Base-by-base conservation (phyloP, 2,329 filamentous ascomycete genomes). In the Cytospora piceae region DNA sequence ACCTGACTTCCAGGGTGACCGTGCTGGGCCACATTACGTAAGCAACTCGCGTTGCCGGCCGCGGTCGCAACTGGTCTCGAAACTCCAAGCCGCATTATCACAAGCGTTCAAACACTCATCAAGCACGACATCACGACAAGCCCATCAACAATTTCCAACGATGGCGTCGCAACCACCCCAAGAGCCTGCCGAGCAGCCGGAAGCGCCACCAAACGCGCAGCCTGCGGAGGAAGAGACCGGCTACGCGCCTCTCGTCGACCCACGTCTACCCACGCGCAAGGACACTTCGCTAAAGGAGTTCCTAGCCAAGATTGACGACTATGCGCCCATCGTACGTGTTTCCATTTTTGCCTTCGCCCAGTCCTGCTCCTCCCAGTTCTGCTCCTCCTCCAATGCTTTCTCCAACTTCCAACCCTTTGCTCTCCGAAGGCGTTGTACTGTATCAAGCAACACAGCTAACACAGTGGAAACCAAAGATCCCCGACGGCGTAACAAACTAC, bases 401-500 rank as follows among this genome's bases (percentile, higher is more conserved):
- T 29, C 27, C 5, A 29, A 29, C 27, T 29, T 29, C 14, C 24
- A 42, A 22, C 37, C 29, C n/a, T 17, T 29, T 59, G n/a, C 56
- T 55, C 9, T 54, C 17, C 53, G 11, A 37, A 20, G 2, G 17
- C n/a, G 31, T 17, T 22, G 22, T 34, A 20, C 15, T 39, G n/a
- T 34, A 22, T 20, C 3, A 14, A 55, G n/a, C 42, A 15, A 46
- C 42, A 22, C 3, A 46, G 20, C 20, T 46, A 22, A 46, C 42
- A 56, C 53, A 9, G 8, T n/a, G 17, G 22, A 20, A 27, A 9
- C 2, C 24, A 17, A 72, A 97, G 92, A 98, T 99, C 72, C 95
- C 95, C 55, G 95, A 99, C 75, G 95, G 95, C 24, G 95, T 99
- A 27, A 98, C 94, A 69, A 90, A 96, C 77, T 97, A 98, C 84